Percentiles rank a stretch among this genome's conserved stretches.
phyloP scores from a whole-genome alignment of 1,284 basidiomycete genomes.

The Exsudoporus floridanus region DNA sequence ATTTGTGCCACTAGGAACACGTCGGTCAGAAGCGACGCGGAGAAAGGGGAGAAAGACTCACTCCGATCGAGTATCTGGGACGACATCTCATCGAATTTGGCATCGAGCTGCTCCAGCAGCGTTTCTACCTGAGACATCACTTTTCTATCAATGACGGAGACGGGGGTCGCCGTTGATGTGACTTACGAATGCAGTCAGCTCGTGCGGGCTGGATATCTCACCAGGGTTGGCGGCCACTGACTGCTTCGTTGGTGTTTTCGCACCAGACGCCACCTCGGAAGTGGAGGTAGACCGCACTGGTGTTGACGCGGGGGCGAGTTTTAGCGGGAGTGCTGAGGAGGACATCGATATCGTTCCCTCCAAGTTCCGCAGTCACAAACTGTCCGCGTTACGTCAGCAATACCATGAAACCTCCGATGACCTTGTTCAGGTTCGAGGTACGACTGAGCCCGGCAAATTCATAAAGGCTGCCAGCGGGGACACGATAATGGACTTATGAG shows the following conservation, averaged over 20 bases:
- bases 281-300: conserved; percentile 44
- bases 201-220: conserved; percentile 80
- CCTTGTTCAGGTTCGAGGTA: no score
- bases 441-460: no score
- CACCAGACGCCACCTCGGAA: conserved; percentile 37
- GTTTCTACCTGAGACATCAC: conserved; percentile 62
- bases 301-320: conserved; percentile 50
- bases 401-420: no score
- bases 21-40: conserved; percentile 6
- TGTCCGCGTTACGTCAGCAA: conserved; percentile 2
- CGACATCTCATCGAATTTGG: conserved; percentile 84
- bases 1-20: conserved; percentile 70
- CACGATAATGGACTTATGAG: no score
- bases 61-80: conserved; percentile 77
- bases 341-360: conserved; percentile 36
- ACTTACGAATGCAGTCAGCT: conserved; percentile 78
- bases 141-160: not conserved
- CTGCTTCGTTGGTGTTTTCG: conserved; percentile 48
- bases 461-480: no score
- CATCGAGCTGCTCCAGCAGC: conserved; percentile 71
- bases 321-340: conserved; percentile 55
- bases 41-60: conserved; percentile 39
- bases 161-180: conserved; percentile 8
- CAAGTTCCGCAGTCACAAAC: not conserved
- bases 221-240: conserved; percentile 38